Evolutionary conservation across 176 grass and related monocot genomes (phyloP), one percentile per base, ranked within the genome.

Genomic region (Olyra latifolia): DNA sequence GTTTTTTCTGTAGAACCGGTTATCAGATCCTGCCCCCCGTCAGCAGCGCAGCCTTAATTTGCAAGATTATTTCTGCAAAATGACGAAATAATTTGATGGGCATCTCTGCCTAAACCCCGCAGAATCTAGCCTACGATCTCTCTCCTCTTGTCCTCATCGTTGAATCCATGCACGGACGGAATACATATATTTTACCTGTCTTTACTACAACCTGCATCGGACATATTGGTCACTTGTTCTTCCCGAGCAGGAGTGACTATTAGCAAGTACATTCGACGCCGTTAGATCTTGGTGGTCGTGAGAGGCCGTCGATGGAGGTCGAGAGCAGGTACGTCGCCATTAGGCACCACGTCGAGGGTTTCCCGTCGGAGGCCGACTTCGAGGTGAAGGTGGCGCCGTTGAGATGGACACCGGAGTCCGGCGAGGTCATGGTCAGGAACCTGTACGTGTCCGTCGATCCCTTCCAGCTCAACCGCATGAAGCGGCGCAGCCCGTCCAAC

Each of bases 391-490:
- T 28, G 53, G 68, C 7, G 16, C 6, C 56, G 19, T 1, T 54
- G 76, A 17, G 22, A 42, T 89, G 82, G 77, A 19, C 52, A 27
- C 76, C 65, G 4, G 81, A 69, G 6, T 82, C 91, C 60, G 73
- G 78, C 40, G 73, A 82, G 61, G 84, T 90, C 5, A 55, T 90
- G n/a, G 81, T 93, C 45, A n/a, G 24, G 61, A 93, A 93, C 81
- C 30, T 71, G 2, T 93, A 75, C 81, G 10, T 93, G 2, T 93
- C 91, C 73, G 10, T 93, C 77, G 91, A 93, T 25, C 91, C 91
- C 0, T 93, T 87, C 91, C 91, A 93, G 84, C 73, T 90, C 91
- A 85, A 87, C 84, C 87, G 87, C 71, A 90, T 90, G 91, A 93
- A 93, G 72, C 29, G 39, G 11, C 70, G 3, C 41, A 87, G 78